These are phyloP conservation scores for Phytophthora capsici DNA, from an alignment of 352 stramenopile genomes.

Conservation along the genomic window DNA sequence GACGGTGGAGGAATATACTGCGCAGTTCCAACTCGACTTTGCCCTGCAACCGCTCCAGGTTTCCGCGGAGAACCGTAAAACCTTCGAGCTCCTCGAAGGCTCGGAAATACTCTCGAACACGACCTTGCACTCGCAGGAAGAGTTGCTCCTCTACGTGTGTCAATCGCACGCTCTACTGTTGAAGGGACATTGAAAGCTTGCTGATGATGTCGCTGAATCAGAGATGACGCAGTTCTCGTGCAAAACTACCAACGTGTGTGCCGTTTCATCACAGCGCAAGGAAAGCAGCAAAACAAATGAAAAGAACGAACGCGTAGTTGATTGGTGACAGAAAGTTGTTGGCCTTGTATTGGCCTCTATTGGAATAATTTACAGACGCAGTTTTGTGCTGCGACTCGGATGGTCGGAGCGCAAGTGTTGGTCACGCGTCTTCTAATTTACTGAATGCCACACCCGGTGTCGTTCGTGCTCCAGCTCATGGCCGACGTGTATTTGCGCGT, in stretches of 20 bases:
- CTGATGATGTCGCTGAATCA: slow-evolving; percentile 10
- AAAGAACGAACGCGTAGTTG: neutral
- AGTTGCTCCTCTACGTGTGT: slow-evolving; percentile 46
- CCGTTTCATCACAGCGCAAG: slow-evolving; percentile 8
- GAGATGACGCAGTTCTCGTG: neutral
- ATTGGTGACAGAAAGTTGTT: slow-evolving; percentile 22
- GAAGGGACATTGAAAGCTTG: slow-evolving; percentile 3
- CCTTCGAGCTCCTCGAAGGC: slow-evolving; percentile 54
- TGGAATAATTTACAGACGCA: slow-evolving; percentile 51
- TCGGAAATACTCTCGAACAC: slow-evolving; percentile 42
- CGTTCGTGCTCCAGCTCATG: slow-evolving; percentile 47
- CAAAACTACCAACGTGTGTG: neutral
- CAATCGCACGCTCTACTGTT: slow-evolving; percentile 18
- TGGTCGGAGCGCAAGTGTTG: slow-evolving; percentile 10
- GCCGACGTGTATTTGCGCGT: slow-evolving; percentile 64
- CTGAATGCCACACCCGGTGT: slow-evolving; percentile 55
- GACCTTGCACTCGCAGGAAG: slow-evolving; percentile 33
- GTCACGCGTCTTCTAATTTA: slow-evolving; percentile 43
- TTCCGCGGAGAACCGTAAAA: slow-evolving; percentile 40
- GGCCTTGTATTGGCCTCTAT: slow-evolving; percentile 43
- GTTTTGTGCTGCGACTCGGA: slow-evolving; percentile 16
- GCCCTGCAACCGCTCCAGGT: slow-evolving; percentile 38
- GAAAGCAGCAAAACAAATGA: slow-evolving; percentile 1
- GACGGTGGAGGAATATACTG: slow-evolving; percentile 39
- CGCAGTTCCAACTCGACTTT: slow-evolving; percentile 48